Conservation (phyloP, 495 filamentous ascomycete genomes). For the Podospora pseudoanserina region DNA sequence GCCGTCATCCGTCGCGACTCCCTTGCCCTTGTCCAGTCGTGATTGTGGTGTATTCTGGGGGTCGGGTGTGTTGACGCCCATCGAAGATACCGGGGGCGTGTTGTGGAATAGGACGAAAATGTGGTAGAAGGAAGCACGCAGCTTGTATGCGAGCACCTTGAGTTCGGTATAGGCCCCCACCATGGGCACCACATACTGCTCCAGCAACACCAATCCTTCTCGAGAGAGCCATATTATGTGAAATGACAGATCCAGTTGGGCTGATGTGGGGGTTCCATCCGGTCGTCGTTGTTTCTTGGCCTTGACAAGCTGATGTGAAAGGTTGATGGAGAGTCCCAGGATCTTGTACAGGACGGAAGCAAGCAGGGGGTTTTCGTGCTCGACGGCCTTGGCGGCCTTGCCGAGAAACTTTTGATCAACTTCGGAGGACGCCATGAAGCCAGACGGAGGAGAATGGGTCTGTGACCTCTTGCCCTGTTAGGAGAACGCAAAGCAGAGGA, state of each 20-base stretch:
- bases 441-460: neutral
- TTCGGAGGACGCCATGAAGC: slow-evolving; percentile 84
- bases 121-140: slow-evolving; percentile 91
- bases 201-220: slow-evolving; percentile 81
- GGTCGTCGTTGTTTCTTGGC: slow-evolving; percentile 81
- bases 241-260: slow-evolving; percentile 79
- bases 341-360: slow-evolving; percentile 82
- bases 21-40: slow-evolving; percentile 45
- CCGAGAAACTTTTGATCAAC: slow-evolving; percentile 96
- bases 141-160: slow-evolving; percentile 84
- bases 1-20: slow-evolving; percentile 36
- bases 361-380: slow-evolving; percentile 67
- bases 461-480: neutral
- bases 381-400: slow-evolving; percentile 71
- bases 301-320: slow-evolving; percentile 77
- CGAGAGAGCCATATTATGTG: slow-evolving; percentile 95
- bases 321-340: slow-evolving; percentile 82
- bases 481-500: neutral
- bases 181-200: slow-evolving; percentile 81
- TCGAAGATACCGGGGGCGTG: slow-evolving; percentile 45
- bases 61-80: slow-evolving; percentile 36
- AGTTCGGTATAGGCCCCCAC: slow-evolving; percentile 67
- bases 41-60: slow-evolving; percentile 24
- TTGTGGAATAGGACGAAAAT: slow-evolving; percentile 97
- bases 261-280: slow-evolving; percentile 73